A percentile compares a stretch with the other conserved stretches of the same genome.
Conservation (phyloP, 1,284 basidiomycete genomes). For the Sporisorium exsertum region DNA sequence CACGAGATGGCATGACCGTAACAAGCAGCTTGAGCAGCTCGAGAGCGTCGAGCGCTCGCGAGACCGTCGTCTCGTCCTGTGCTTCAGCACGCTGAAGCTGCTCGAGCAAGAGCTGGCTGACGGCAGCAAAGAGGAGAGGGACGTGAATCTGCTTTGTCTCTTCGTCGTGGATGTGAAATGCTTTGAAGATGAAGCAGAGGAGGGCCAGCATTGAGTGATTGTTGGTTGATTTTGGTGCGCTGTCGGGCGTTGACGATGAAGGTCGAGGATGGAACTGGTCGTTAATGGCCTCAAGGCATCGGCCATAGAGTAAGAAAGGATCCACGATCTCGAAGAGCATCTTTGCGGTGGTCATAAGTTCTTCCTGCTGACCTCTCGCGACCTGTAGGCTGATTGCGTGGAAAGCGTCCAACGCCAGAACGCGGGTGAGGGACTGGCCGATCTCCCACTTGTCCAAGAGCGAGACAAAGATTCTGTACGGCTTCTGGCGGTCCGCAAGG, state of each 20-base stretch:
- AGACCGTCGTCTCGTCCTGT: not conserved
- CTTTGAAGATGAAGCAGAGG: constrained; percentile 77
- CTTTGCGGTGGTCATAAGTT: constrained; percentile 85
- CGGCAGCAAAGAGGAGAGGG: constrained; percentile 71
- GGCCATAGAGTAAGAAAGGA: constrained; percentile 86
- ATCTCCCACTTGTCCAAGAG: constrained; percentile 97
- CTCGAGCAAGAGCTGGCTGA: constrained; percentile 34
- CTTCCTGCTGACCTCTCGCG: constrained; percentile 75
- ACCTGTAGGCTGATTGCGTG: constrained; percentile 74
- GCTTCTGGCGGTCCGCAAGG: constrained; percentile 78
- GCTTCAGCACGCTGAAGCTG: not conserved
- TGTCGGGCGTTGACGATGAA: constrained; percentile 41
- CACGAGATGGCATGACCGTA: constrained; percentile 51
- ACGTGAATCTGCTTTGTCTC: constrained; percentile 83
- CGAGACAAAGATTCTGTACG: constrained; percentile 95
- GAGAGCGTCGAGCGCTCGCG: constrained; percentile 35
- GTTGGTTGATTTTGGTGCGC: not conserved
- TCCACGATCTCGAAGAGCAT: constrained; percentile 94
- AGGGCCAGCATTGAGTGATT: constrained; percentile 66
- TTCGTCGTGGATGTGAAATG: constrained; percentile 81
- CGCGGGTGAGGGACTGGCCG: constrained; percentile 82
- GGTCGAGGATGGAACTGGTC: constrained; percentile 70
- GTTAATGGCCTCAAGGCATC: constrained; percentile 74
- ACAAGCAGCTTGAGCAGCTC: constrained; percentile 53
- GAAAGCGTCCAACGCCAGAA: constrained; percentile 82